phyloP scores from a whole-genome alignment of 805 yeast genomes.

The Metschnikowia cubensis region DNA sequence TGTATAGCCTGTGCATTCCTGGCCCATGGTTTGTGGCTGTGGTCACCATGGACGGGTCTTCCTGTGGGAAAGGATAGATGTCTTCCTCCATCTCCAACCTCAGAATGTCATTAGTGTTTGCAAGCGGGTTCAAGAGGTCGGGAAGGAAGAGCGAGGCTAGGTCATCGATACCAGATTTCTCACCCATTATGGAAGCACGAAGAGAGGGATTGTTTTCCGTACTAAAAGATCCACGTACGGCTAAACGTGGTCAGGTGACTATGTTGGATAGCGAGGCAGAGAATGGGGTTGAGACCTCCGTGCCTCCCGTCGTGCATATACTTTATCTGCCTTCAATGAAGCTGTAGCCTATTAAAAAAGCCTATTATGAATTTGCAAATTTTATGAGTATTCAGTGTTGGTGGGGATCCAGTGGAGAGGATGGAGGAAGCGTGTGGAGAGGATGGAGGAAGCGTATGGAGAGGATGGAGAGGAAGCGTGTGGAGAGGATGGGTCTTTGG shows the following conservation, averaged over 20 bases:
- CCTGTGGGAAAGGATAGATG: conserved; percentile 1
- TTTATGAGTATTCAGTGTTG: too few relatives aligned
- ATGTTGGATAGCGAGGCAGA: background rate
- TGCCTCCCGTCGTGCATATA: background rate
- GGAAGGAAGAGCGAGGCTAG: conserved; percentile 40
- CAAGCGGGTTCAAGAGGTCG: conserved; percentile 30
- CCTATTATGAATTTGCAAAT: too few relatives aligned
- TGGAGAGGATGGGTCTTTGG: too few relatives aligned
- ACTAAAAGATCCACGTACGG: background rate
- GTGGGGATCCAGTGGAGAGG: too few relatives aligned
- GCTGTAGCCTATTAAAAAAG: too few relatives aligned
- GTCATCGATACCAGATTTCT: conserved; percentile 33
- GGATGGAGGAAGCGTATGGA: too few relatives aligned
- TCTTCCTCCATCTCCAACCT: conserved; percentile 1
- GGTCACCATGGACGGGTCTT: background rate
- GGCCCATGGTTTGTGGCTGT: background rate
- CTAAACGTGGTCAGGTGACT: background rate
- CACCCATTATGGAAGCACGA: conserved; percentile 6
- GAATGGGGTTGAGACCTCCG: background rate
- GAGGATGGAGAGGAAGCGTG: too few relatives aligned
- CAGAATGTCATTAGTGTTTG: conserved; percentile 2
- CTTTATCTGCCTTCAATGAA: background rate
- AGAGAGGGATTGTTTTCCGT: background rate
- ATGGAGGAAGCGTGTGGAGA: too few relatives aligned
- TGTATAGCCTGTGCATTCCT: background rate